These are phyloP conservation scores for Suhomyces guaymorum DNA, from an alignment of 1,139 yeast species.

Conservation along the genomic window DNA sequence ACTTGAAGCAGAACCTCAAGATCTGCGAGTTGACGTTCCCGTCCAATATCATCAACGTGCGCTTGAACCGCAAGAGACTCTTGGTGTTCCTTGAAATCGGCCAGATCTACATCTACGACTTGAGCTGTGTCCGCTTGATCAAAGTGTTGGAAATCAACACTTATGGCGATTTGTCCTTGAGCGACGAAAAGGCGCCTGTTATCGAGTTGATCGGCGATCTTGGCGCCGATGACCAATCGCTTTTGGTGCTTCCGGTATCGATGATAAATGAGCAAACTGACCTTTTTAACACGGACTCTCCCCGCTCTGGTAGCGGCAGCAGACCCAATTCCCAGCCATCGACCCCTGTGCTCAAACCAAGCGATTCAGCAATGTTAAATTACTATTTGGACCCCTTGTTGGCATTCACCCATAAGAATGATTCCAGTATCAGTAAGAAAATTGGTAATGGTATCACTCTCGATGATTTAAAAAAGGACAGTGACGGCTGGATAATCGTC, in stretches of 20 bases:
- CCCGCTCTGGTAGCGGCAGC: slow-evolving; percentile 6
- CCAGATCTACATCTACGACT: slow-evolving; percentile 69
- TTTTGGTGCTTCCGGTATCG: slow-evolving; percentile 42
- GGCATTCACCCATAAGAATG: slow-evolving; percentile 24
- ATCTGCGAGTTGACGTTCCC: slow-evolving; percentile 75
- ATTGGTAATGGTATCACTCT: slow-evolving; percentile 20
- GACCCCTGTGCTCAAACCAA: slow-evolving; percentile 20
- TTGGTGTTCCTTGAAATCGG: slow-evolving; percentile 60
- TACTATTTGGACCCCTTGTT: slow-evolving; percentile 17
- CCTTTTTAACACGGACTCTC: slow-evolving; percentile 24
- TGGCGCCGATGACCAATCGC: slow-evolving; percentile 49
- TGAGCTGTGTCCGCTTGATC: slow-evolving; percentile 66
- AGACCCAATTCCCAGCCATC: slow-evolving; percentile 13
- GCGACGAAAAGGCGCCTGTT: slow-evolving; percentile 17
- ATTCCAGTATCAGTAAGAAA: slow-evolving; percentile 9
- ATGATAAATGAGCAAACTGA: slow-evolving; percentile 32
- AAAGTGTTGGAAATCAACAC: slow-evolving; percentile 53
- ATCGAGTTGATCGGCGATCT: slow-evolving; percentile 48
- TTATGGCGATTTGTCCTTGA: slow-evolving; percentile 7
- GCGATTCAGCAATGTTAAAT: slow-evolving; percentile 19
- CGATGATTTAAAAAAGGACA: slow-evolving; percentile 27
- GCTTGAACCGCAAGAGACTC: slow-evolving; percentile 65
- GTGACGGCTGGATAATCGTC: slow-evolving; percentile 48
- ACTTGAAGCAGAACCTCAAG: slow-evolving; percentile 65
- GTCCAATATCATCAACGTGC: slow-evolving; percentile 57